A percentile compares a stretch with the other conserved stretches of the same genome.
Evolutionary conservation across 495 filamentous ascomycete genomes (phyloP).

Genomic region (Aspergillus panamensis): DNA sequence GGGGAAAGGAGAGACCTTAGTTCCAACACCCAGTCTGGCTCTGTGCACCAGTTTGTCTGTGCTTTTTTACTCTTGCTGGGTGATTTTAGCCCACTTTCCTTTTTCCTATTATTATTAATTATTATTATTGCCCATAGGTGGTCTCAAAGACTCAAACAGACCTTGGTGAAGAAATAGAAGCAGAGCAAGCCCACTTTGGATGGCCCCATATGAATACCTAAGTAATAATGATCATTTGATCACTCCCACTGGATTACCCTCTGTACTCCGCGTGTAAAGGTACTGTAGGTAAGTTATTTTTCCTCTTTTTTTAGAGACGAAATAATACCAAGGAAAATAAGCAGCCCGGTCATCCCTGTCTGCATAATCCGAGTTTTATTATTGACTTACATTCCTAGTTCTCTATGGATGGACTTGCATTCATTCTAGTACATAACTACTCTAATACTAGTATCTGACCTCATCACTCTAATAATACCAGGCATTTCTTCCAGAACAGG

Average conservation of each 20-base stretch:
- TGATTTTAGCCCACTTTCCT: background rate
- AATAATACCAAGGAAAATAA: no score
- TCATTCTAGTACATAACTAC: conserved; percentile 3
- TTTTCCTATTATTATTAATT: background rate
- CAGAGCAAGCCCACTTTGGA: background rate
- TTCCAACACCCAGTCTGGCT: conserved; percentile 14
- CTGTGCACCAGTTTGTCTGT: conserved; percentile 18
- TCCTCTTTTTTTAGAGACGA: no score
- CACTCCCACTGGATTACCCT: no score
- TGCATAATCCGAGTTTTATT: background rate
- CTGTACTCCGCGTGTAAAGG: no score
- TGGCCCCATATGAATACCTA: no score
- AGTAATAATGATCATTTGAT: no score
- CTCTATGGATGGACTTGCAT: background rate
- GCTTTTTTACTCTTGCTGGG: conserved; percentile 9
- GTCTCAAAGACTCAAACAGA: no score
- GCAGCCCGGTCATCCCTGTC: background rate
- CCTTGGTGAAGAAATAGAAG: background rate
- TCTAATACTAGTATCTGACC: conserved; percentile 6
- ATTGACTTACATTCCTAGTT: background rate
- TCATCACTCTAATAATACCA: conserved; percentile 7
- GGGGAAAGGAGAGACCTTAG: conserved; percentile 3
- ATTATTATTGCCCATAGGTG: no score
- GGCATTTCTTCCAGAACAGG: background rate
- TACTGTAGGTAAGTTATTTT: no score